Base-by-base conservation (phyloP, 202 grass and related monocot species). In the Carex arenaria region DNA sequence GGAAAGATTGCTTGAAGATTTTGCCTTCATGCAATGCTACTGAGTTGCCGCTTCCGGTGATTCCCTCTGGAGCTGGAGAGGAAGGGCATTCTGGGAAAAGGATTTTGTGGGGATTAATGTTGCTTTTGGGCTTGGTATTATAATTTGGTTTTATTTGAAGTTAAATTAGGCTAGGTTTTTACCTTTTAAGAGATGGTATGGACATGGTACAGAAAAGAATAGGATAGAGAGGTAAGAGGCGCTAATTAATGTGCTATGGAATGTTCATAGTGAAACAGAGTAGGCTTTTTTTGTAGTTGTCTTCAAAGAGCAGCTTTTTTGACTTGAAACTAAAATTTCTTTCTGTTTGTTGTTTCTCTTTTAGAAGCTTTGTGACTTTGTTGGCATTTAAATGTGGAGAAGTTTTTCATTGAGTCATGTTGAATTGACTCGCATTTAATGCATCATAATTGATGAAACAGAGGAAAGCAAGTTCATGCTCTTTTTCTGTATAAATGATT, bases 11-110 rank as follows among this genome's bases (percentile, higher is more conserved):
- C 64, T 26, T 80, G 34, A 11, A 17, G 17, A 26, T 63, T 63
- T 64, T 80, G 43, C 78, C 78, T 7, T 59, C 13, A 26, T 80
- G 78, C 18, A 80, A 80, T 80, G 78, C n/a, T 30, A 80, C 78
- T 45, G 59, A 30, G 60, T 7, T 64, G 56, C 78, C 78, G 11
- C 17, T 40, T 64, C 57, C 78, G 15, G 60, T 64, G 57, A 40
- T 64, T 38, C 9, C 40, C n/a, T 63, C 78, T 80, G n/a, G 59
- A 28, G 59, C 36, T 18, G 78, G 18, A 15, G 59, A 49, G 36
- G n/a, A 80, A 5, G 49, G 49, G 1, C 52, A 10, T 15, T 52
- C 4, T 54, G 71, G 17, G 20, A 45, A 64, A 18, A 38, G 1
- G 13, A 47, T 64, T 64, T 80, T 80, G 34, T 80, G 56, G 78